Base-by-base conservation (phyloP, 1,284 basidiomycete genomes). In the Afroboletus lepidellus region DNA sequence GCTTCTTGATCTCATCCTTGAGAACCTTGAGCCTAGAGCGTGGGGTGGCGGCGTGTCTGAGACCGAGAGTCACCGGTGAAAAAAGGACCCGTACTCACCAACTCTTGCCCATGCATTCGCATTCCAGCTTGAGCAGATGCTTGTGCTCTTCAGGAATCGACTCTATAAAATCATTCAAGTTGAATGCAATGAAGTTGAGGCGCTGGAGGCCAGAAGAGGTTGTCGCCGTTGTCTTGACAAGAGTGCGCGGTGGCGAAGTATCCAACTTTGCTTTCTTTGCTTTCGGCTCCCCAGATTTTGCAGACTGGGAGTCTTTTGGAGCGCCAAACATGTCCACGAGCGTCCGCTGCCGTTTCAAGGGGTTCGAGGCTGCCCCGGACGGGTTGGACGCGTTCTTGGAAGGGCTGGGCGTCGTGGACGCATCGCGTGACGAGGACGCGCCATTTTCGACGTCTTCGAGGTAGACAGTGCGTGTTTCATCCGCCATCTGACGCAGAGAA, bases 131-230 rank as follows among this genome's bases (percentile, higher is more conserved):
- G 36, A 92, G 75, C 21, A 90, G 70, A 11, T 72, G 64, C 51
- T 69, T 79, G 59, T 85, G 76, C 52, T 85, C 80, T 23, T 83
- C 80, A 15, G 77, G 76, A 46, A 90, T 67, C 1, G 78, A 76
- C 5, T 76, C 76, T 42, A 74, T 59, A 60, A 78, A 88, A n/a
- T 74, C 75, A 20, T 73, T 75, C 57, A 82, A 57, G 23, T 84
- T 87, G 64, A 90, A 88, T 6, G 86, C 81, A 38, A 90, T 85
- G 12, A 83, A 76, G 63, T 90, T 87, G 39, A 89, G 70, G 16
- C 77, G 72, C 42, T 73, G 73, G 12, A 71, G 25, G n/a, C 68
- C 66, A 41, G 60, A 48, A 27, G 60, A 48, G 18, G 49, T 39
- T 33, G 57, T 41, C 21, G 41, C 55, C 25, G 59, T 61, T 23